Percentiles rank a stretch among this genome's conserved stretches.
phyloP scores from a whole-genome alignment of 768 basidiomycete genomes.

The Naematelia aurantialba region DNA sequence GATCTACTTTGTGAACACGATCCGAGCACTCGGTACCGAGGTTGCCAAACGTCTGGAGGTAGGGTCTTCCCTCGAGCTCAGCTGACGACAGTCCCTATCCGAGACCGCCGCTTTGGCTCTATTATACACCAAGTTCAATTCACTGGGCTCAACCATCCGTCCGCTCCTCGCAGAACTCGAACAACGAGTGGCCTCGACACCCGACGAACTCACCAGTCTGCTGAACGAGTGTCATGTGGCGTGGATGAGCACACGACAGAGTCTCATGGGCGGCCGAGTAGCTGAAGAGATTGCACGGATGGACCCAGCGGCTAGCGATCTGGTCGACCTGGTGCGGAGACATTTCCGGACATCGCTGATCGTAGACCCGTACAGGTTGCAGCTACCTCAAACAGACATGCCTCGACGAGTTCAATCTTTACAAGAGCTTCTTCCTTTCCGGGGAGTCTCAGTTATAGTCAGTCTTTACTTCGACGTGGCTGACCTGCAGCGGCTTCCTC shows the following conservation, averaged over 20 bases:
- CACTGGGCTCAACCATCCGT: slow-evolving; percentile 65
- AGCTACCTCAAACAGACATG: slow-evolving; percentile 88
- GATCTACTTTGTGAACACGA: slow-evolving; percentile 87
- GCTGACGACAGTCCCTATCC: slow-evolving; percentile 63
- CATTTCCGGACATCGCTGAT: neutral
- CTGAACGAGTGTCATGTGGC: slow-evolving; percentile 81
- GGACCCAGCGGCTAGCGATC: slow-evolving; percentile 71
- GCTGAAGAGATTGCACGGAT: slow-evolving; percentile 76
- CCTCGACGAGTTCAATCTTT: slow-evolving; percentile 81
- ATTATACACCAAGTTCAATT: slow-evolving; percentile 81
- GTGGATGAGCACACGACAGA: slow-evolving; percentile 71
- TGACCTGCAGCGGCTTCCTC: slow-evolving; percentile 66
- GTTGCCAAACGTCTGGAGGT: slow-evolving; percentile 69
- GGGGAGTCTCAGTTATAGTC: slow-evolving; percentile 74
- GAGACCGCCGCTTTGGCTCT: slow-evolving; percentile 65
- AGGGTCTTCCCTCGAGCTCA: slow-evolving; percentile 55
- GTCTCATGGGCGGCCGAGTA: slow-evolving; percentile 68
- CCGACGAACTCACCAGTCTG: slow-evolving; percentile 76
- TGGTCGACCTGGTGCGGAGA: slow-evolving; percentile 72
- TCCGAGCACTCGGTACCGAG: slow-evolving; percentile 74
- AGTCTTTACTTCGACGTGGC: neutral
- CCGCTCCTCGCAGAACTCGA: slow-evolving; percentile 84
- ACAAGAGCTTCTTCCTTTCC: slow-evolving; percentile 77
- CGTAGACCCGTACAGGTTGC: slow-evolving; percentile 82
- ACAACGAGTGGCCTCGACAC: slow-evolving; percentile 67